Evolutionary conservation across 768 basidiomycete species (phyloP).

Genomic region (Boletus subparvulus): DNA sequence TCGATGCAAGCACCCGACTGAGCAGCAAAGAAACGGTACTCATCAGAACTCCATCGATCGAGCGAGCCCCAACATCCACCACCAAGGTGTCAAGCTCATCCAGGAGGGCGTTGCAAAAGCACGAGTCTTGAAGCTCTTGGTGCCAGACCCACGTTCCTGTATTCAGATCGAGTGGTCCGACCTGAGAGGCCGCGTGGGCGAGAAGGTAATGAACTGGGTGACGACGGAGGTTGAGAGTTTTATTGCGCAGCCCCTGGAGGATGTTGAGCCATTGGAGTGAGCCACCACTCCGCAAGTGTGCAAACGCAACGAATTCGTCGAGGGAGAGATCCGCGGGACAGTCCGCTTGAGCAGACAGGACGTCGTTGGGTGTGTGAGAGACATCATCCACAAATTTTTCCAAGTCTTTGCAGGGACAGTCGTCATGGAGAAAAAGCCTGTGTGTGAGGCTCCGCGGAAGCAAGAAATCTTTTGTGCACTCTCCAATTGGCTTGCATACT

Average conservation of each 20-base stretch:
- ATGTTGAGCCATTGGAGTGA: not conserved
- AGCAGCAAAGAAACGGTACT: not conserved
- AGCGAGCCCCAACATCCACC: not conserved
- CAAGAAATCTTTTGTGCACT: too few relatives aligned
- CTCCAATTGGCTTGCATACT: too few relatives aligned
- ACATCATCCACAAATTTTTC: too few relatives aligned
- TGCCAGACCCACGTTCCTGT: not conserved
- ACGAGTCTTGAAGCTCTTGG: not conserved
- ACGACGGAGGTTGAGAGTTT: not conserved
- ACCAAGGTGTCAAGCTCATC: not conserved
- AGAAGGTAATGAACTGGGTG: not conserved
- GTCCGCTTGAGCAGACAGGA: not conserved
- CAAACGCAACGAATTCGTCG: not conserved
- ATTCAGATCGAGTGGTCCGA: conserved; percentile 23
- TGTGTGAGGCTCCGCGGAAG: too few relatives aligned
- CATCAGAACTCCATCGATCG: not conserved
- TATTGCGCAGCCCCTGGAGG: not conserved
- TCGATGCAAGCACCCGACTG: not conserved
- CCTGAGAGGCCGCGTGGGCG: not conserved
- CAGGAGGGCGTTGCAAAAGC: not conserved
- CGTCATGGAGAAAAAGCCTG: too few relatives aligned
- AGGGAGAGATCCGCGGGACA: not conserved
- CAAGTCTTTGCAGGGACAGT: too few relatives aligned
- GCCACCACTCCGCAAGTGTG: not conserved
- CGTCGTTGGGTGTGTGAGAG: not conserved